These are phyloP conservation scores for Monilinia fructicola DNA, from an alignment of 2,329 filamentous ascomycete species.

Conservation along the genomic window DNA sequence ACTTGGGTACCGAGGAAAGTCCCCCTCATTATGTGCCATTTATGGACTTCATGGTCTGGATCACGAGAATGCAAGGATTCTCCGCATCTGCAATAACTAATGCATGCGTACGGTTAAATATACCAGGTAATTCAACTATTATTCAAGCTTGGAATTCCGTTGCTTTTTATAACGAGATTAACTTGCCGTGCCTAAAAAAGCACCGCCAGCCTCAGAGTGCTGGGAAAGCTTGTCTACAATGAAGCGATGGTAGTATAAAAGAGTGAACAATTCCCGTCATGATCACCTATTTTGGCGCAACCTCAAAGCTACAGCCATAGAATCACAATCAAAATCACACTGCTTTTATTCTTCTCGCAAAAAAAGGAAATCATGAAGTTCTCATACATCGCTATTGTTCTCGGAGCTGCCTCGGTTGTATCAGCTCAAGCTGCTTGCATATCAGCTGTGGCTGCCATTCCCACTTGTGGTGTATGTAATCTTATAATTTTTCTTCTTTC, in stretches of 20 bases:
- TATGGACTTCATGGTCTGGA: not conserved
- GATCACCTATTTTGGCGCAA: not conserved
- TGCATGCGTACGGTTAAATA: conserved; percentile 8
- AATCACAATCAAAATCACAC: not conserved
- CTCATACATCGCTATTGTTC: conserved; percentile 5
- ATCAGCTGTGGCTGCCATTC: conserved; percentile 6
- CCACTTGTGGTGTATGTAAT: conserved; percentile 17
- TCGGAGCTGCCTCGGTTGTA: conserved; percentile 7
- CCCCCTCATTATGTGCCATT: not conserved
- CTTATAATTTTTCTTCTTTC: not conserved
- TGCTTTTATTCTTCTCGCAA: not conserved
- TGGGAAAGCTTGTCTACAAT: not conserved
- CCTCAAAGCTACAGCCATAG: not conserved
- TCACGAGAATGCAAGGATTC: conserved; percentile 7
- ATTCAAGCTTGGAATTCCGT: not conserved
- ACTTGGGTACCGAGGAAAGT: conserved; percentile 1
- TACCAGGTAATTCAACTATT: not conserved
- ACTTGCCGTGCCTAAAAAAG: not conserved
- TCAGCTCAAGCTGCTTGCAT: conserved; percentile 20
- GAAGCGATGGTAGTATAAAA: conserved; percentile 1
- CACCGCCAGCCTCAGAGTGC: not conserved
- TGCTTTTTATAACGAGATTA: not conserved
- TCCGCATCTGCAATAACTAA: conserved; percentile 3
- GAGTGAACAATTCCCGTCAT: not conserved
- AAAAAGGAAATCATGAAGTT: conserved; percentile 15